Conservation (phyloP, 352 stramenopile genomes). For the Pythium coloratum region DNA sequence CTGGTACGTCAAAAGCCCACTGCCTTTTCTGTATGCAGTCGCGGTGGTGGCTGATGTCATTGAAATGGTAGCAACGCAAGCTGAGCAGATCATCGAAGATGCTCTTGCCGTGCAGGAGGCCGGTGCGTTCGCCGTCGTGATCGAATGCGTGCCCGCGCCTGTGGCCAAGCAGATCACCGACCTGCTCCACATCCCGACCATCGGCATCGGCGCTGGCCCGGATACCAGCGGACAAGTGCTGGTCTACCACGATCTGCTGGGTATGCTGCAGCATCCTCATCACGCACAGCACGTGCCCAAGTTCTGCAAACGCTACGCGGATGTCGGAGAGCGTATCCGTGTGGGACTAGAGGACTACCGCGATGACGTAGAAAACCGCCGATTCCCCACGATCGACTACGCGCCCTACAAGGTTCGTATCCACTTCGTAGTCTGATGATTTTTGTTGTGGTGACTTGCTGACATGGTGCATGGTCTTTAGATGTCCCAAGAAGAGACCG, state of each 20-base stretch:
- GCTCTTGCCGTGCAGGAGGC: constrained; percentile 94
- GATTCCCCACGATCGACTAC: constrained; percentile 94
- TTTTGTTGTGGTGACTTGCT: neutral
- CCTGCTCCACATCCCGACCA: constrained; percentile 96
- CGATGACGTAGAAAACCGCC: constrained; percentile 93
- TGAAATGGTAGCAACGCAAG: constrained; percentile 52
- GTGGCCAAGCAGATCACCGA: constrained; percentile 95
- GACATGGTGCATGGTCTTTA: constrained; percentile 20
- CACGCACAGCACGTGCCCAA: constrained; percentile 95
- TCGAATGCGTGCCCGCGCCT: constrained; percentile 83
- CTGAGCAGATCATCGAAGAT: constrained; percentile 95
- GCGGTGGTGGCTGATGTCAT: neutral
- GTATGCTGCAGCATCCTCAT: constrained; percentile 98
- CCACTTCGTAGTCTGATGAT: neutral
- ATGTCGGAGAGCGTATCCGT: constrained; percentile 93
- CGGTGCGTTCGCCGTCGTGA: constrained; percentile 93
- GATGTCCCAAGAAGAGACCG: constrained; percentile 80
- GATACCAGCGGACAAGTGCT: constrained; percentile 96
- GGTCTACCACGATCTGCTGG: constrained; percentile 98
- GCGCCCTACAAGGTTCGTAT: constrained; percentile 92
- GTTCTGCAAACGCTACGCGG: constrained; percentile 98
- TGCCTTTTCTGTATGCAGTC: too few relatives aligned
- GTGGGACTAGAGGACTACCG: constrained; percentile 95
- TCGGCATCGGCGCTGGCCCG: constrained; percentile 96
- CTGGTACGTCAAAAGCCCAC: constrained; percentile 47